Evolutionary conservation across 176 grass and related monocot genomes (phyloP), one percentile per base, ranked within the genome.

Genomic region (Pharus latifolius): DNA sequence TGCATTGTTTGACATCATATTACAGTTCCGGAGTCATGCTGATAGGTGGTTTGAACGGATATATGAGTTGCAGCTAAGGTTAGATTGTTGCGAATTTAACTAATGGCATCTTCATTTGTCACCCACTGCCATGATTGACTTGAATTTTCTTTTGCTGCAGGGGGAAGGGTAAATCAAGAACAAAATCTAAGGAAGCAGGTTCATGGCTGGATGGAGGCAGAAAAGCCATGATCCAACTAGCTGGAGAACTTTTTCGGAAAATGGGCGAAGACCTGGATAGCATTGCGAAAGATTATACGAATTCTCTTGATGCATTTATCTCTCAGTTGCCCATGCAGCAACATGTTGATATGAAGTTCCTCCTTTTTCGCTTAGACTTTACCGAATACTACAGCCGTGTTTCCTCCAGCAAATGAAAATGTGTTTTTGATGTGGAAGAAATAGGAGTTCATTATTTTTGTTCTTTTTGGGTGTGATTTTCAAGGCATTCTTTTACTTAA

Each of bases 241-340:
- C 86, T 17, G 78, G 78, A 61, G 86, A 90, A 48, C 87, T 93
- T 78, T 89, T 93, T 34, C 22, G 60, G 54, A 87, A 82, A 88
- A 98, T 98, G 94, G 84, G 87, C 83, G 89, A 90, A 85, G 94
- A 98, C 58, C 56, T 98, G 89, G 89, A 93, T 63, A 84, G 60
- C 69, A 91, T 98, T 2, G 84, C 87, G 10, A 98, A 85, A 85
- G 94, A 93, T 43, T 93, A 90, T 82, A 90, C 86, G 28, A 46
- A 82, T 64, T 98, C 89, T 56, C 89, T 98, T 49, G 81, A 85
- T 82, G 80, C 66, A 17, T 98, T 98, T 83, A 98, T 98, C 60
- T 83, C 87, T 37, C 87, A 91, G 67, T 77, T 98, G 67, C 89
- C 94, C 15, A 50, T 85, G 81, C 94, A 98, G 70, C 94, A 98